A percentile compares a stretch with the other conserved stretches of the same genome.
phyloP scores from a whole-genome alignment of 1,284 basidiomycete genomes.

The Termitomyces sp. region DNA sequence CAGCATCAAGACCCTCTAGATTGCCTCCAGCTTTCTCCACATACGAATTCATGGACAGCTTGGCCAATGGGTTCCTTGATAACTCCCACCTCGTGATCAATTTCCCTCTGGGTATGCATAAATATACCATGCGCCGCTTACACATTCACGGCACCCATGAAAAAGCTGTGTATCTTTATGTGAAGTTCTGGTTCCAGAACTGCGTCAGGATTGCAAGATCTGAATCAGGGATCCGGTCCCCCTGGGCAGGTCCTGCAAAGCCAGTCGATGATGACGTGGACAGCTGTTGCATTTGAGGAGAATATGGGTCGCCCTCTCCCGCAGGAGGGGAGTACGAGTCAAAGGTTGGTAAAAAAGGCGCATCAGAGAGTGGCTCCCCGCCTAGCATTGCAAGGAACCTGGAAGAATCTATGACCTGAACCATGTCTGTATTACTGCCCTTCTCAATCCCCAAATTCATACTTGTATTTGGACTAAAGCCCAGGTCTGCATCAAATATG shows the following conservation, averaged over 20 bases:
- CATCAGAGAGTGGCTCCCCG: constrained; percentile 21
- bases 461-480: not conserved
- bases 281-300: constrained; percentile 1
- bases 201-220: constrained; percentile 18
- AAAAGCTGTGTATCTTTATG: not conserved
- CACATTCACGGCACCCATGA: not conserved
- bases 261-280: not conserved
- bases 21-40: not conserved
- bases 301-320: constrained; percentile 9
- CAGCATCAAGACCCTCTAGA: no score
- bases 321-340: constrained; percentile 13
- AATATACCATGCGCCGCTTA: no score
- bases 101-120: not conserved
- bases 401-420: constrained; percentile 12
- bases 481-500: not conserved
- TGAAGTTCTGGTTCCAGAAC: constrained; percentile 19
- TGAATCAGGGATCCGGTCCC: constrained; percentile 12
- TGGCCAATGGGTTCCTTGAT: not conserved
- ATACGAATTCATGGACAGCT: not conserved
- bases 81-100: not conserved
- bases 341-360: constrained; percentile 22
- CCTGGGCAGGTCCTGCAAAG: constrained; percentile 3
- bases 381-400: constrained; percentile 24
- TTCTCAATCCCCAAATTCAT: not conserved
- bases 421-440: not conserved